phyloP scores from a whole-genome alignment of 2,329 filamentous ascomycete species.

The Xylariaceae sp. region DNA sequence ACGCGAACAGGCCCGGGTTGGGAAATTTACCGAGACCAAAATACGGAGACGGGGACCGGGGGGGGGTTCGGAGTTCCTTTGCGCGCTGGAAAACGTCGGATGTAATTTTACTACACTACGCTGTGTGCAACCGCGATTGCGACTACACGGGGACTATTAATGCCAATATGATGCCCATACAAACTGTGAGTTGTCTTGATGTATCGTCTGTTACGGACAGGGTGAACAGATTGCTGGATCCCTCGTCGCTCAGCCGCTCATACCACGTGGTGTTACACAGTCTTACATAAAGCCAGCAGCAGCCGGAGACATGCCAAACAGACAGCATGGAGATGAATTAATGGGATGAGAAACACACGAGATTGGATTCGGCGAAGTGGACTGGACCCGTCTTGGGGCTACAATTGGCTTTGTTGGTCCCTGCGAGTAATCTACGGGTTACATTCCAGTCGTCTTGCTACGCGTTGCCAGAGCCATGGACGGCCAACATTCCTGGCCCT shows the following conservation, averaged over 20 bases:
- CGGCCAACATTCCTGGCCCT: neutral
- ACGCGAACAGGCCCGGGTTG: conserved; percentile 7
- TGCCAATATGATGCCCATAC: too few species aligned
- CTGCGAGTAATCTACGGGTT: neutral
- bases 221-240: too few species aligned
- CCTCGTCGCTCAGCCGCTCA: too few species aligned
- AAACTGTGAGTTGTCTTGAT: too few species aligned
- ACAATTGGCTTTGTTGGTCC: conserved; percentile 15
- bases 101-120: conserved; percentile 3
- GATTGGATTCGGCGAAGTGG: conserved; percentile 1
- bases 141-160: too few species aligned
- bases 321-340: neutral
- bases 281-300: conserved; percentile 5
- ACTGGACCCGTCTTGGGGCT: neutral
- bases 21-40: conserved; percentile 14
- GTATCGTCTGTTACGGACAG: too few species aligned
- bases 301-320: conserved; percentile 17
- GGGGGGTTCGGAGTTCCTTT: conserved; percentile 20
- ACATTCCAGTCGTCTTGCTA: conserved; percentile 3
- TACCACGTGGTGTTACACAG: too few species aligned
- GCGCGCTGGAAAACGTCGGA: conserved; percentile 7
- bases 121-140: neutral
- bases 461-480: neutral
- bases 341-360: neutral
- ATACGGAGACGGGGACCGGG: conserved; percentile 9